These are phyloP conservation scores for Nicotiana tomentosiformis DNA, from an alignment of 257 asterid species.

Conservation along the genomic window DNA sequence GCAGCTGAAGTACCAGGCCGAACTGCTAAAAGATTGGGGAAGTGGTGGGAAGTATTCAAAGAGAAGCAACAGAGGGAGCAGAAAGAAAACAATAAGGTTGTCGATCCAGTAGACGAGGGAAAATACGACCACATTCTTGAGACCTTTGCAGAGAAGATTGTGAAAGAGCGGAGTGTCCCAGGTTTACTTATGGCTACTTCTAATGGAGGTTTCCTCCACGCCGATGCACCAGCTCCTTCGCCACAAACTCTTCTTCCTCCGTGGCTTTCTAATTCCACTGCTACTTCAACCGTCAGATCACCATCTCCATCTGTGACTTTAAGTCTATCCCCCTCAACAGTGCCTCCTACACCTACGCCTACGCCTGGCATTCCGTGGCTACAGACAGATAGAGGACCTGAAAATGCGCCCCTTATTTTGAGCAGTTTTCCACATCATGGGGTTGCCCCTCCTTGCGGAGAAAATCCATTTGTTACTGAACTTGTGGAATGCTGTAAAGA, in stretches of 20 bases:
- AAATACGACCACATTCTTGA: constrained; percentile 54
- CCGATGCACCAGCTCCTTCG: constrained; percentile 28
- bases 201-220: constrained; percentile 38
- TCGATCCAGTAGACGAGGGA: constrained; percentile 43
- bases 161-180: constrained; percentile 24
- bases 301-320: constrained; percentile 64
- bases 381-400: constrained; percentile 27
- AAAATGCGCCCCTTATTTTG: constrained; percentile 5
- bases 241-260: constrained; percentile 52
- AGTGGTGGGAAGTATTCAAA: constrained; percentile 69
- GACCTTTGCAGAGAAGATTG: constrained; percentile 57
- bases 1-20: constrained; percentile 70
- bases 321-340: constrained; percentile 52
- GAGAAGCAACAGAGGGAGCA: constrained; percentile 47
- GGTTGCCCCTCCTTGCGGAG: constrained; percentile 23
- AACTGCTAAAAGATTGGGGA: constrained; percentile 63
- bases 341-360: constrained; percentile 32
- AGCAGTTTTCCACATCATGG: constrained; percentile 27
- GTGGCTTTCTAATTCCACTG: constrained; percentile 58
- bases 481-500: constrained; percentile 73
- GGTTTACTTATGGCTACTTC: constrained; percentile 47
- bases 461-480: constrained; percentile 41
- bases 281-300: constrained; percentile 32
- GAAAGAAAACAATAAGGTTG: constrained; percentile 26
- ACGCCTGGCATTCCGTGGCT: constrained; percentile 45